Conservation (phyloP, 2,329 filamentous ascomycete species). For the Ophiostoma sp. region DNA sequence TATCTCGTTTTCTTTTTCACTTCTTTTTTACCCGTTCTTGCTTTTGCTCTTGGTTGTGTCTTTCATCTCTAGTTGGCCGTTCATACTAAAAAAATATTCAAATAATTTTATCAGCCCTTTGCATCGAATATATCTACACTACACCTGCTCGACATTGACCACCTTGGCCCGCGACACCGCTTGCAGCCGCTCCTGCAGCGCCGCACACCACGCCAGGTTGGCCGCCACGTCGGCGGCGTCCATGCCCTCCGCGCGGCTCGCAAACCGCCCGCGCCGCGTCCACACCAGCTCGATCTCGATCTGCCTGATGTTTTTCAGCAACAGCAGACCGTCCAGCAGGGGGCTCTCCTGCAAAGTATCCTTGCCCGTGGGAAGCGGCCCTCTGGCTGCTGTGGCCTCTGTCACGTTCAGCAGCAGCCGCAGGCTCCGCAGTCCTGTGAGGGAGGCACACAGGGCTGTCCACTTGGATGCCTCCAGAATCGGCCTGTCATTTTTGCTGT, state of each 20-base stretch:
- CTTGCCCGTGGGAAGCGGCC: neutral
- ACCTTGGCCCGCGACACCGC: neutral
- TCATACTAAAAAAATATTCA: neutral
- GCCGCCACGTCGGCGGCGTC: neutral
- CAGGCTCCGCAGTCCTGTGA: constrained; percentile 36
- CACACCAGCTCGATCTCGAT: constrained; percentile 39
- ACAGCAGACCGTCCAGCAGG: constrained; percentile 31
- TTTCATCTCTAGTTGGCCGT: neutral
- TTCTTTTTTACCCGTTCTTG: neutral
- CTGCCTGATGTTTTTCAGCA: constrained; percentile 33
- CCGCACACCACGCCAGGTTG: neutral
- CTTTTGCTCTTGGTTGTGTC: neutral
- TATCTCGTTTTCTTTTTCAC: neutral
- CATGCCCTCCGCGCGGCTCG: neutral
- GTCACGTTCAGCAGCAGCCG: constrained; percentile 37
- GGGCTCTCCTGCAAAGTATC: neutral
- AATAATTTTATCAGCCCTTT: neutral
- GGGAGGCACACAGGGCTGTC: neutral
- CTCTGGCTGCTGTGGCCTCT: neutral
- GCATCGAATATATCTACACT: neutral
- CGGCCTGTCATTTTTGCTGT: neutral
- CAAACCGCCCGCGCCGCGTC: neutral
- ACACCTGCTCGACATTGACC: neutral
- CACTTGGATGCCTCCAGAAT: neutral
- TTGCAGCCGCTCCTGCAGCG: neutral